These are phyloP conservation scores for Penstemon barbatus DNA, from an alignment of 257 asterid genomes.

Conservation along the genomic window DNA sequence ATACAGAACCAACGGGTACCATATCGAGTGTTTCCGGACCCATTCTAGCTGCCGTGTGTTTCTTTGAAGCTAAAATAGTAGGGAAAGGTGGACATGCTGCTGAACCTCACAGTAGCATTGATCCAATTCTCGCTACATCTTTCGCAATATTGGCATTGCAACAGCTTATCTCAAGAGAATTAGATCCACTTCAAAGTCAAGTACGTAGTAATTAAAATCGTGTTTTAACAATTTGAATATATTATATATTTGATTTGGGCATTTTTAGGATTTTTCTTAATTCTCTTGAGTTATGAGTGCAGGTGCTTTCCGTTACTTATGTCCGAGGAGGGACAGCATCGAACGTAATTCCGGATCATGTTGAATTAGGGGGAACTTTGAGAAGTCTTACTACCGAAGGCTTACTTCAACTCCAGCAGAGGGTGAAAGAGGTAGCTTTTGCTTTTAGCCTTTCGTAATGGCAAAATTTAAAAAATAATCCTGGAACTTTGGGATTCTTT, in stretches of 20 bases:
- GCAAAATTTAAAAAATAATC: no score
- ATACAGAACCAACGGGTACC: constrained; percentile 54
- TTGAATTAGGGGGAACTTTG: constrained; percentile 77
- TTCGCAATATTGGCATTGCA: constrained; percentile 72
- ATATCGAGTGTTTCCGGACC: constrained; percentile 63
- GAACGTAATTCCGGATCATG: constrained; percentile 60
- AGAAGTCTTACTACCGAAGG: constrained; percentile 89
- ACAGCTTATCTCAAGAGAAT: constrained; percentile 75
- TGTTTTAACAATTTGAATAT: neutral
- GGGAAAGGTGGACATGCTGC: constrained; percentile 91
- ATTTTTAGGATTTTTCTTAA: neutral
- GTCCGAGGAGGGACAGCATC: constrained; percentile 67
- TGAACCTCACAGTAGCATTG: constrained; percentile 55
- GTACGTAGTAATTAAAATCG: constrained; percentile 33
- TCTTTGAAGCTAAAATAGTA: constrained; percentile 66
- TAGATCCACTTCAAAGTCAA: constrained; percentile 72
- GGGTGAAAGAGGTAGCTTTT: constrained; percentile 71
- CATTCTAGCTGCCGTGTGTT: constrained; percentile 54
- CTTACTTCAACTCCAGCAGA: constrained; percentile 54
- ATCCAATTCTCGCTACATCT: constrained; percentile 72
- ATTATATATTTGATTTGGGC: neutral
- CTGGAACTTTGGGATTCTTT: no score
- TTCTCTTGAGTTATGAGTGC: constrained; percentile 24
- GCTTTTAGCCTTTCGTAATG: neutral
- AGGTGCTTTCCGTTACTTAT: constrained; percentile 84